Percentiles rank a stretch among this genome's conserved stretches.
These are phyloP conservation scores for Alternaria sp. DNA, from an alignment of 2,329 filamentous ascomycete species.

Conservation along the genomic window DNA sequence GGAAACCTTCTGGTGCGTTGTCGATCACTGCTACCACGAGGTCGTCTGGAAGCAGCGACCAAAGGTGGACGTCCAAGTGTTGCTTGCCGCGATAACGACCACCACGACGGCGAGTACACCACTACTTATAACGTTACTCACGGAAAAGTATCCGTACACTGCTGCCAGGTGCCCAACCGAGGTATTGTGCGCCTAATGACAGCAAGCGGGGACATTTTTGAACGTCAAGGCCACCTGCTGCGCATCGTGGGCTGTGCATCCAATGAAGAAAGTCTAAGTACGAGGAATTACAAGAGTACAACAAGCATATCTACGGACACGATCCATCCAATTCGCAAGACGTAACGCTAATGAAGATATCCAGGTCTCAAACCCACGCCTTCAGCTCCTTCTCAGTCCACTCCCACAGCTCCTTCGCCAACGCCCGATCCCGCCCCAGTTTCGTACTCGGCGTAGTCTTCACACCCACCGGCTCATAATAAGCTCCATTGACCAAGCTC, in stretches of 20 bases:
- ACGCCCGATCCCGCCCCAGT: constrained; percentile 29
- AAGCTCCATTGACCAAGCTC: constrained; percentile 49
- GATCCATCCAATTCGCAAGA: not conserved
- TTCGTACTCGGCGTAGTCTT: constrained; percentile 24
- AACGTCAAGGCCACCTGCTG: not conserved
- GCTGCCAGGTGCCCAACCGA: not conserved
- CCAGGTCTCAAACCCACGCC: constrained; percentile 5
- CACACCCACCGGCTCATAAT: constrained; percentile 49
- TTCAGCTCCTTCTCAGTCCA: constrained; percentile 44
- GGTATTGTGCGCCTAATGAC: not conserved
- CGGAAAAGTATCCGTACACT: constrained; percentile 5
- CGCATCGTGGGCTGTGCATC: not conserved
- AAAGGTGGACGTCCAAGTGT: not conserved
- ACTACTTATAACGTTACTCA: not conserved
- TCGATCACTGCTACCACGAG: not conserved
- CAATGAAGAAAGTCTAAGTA: not conserved
- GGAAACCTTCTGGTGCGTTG: constrained; percentile 12
- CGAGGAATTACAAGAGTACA: not conserved
- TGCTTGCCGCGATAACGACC: not conserved
- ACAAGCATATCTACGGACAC: not conserved
- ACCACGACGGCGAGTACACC: not conserved
- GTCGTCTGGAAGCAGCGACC: too few species aligned
- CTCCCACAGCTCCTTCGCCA: constrained; percentile 47
- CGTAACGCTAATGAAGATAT: not conserved
- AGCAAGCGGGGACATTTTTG: not conserved